Percentiles rank a stretch among this genome's conserved stretches.
phyloP scores from a whole-genome alignment of 768 basidiomycete species.

The Coprinopsis strossmayeri region DNA sequence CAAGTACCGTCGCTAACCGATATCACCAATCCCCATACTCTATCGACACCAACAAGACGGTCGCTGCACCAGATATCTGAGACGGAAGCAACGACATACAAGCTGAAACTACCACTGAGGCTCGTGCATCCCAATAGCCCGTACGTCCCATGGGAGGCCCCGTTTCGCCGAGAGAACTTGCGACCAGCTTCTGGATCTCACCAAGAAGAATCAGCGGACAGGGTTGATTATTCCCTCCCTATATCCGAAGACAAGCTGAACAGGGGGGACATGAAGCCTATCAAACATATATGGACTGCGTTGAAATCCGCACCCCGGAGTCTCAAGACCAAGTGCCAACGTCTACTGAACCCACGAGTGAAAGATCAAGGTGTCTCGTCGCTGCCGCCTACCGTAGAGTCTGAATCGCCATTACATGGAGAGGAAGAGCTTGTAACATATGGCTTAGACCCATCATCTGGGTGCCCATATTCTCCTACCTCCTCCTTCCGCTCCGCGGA shows the following conservation, averaged over 20 bases:
- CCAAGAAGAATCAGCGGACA: background rate
- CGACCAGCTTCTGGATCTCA: conserved; percentile 19
- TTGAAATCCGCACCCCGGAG: conserved; percentile 8
- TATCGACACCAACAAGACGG: conserved; percentile 6
- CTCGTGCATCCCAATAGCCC: conserved; percentile 45
- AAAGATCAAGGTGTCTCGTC: background rate
- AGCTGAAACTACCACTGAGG: conserved; percentile 9
- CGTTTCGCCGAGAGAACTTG: conserved; percentile 35
- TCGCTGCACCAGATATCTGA: conserved; percentile 11
- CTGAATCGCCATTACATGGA: background rate
- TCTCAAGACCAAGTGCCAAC: conserved; percentile 9
- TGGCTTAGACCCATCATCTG: conserved; percentile 11
- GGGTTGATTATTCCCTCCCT: background rate
- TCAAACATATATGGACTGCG: conserved; percentile 7
- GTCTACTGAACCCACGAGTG: conserved; percentile 5
- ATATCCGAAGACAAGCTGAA: background rate
- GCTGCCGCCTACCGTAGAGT: background rate
- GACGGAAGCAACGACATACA: conserved; percentile 24
- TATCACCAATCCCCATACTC: conserved; percentile 6
- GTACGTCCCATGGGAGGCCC: conserved; percentile 44
- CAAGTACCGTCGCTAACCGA: conserved; percentile 11
- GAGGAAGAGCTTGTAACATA: conserved; percentile 8
- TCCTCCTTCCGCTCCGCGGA: conserved; percentile 20
- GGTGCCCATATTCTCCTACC: conserved; percentile 12
- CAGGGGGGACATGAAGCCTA: conserved; percentile 7